phyloP scores from a whole-genome alignment of 140 eudicot genomes.

The Bidens hawaiensis region DNA sequence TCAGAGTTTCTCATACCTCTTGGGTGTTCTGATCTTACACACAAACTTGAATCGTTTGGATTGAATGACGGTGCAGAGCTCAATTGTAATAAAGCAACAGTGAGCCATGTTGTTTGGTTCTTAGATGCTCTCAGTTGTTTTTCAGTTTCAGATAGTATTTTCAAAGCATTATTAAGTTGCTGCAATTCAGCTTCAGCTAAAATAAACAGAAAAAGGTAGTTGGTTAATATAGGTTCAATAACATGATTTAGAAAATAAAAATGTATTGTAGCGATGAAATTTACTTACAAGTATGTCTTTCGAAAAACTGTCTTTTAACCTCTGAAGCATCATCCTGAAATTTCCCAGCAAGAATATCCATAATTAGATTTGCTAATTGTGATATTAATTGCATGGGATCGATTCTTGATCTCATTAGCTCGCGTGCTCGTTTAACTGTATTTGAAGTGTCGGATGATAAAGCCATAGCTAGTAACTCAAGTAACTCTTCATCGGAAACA shows the following conservation, averaged over 20 bases:
- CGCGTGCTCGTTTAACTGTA: constrained; percentile 82
- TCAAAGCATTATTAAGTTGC: constrained; percentile 75
- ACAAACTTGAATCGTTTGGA: constrained; percentile 51
- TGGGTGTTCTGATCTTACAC: constrained; percentile 40
- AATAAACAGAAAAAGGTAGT: constrained; percentile 25
- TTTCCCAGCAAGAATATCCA: constrained; percentile 96
- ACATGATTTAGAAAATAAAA: background rate
- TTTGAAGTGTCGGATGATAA: constrained; percentile 82
- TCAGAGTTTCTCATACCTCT: constrained; percentile 43
- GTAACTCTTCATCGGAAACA: constrained; percentile 88
- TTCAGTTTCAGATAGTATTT: constrained; percentile 78
- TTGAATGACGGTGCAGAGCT: constrained; percentile 54
- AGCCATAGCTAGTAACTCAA: constrained; percentile 80
- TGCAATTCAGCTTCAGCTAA: constrained; percentile 82
- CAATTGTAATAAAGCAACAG: constrained; percentile 80
- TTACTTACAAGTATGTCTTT: constrained; percentile 63
- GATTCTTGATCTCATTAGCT: constrained; percentile 79
- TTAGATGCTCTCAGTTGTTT: constrained; percentile 83
- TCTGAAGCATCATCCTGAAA: constrained; percentile 52
- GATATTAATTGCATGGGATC: constrained; percentile 89
- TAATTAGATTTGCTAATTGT: constrained; percentile 84
- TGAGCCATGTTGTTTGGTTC: constrained; percentile 93
- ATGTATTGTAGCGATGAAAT: background rate
- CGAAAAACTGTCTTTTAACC: constrained; percentile 55
- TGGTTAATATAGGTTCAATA: background rate